These are phyloP conservation scores for Penicillium tannophilum DNA, from an alignment of 495 filamentous ascomycete species.

Conservation along the genomic window DNA sequence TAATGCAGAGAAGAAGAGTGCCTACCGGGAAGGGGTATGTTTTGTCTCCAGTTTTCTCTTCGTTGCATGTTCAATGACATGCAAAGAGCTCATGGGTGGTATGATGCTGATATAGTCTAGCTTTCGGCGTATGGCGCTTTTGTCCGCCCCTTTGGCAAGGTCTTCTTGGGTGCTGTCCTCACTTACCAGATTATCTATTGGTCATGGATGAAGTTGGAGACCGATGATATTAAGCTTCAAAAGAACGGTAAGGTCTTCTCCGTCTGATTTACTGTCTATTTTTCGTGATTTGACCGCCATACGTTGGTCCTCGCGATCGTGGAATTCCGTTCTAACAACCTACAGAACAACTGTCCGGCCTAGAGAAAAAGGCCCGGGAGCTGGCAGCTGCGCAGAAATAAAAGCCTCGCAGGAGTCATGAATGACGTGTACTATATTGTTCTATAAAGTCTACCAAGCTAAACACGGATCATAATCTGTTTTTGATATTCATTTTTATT, in stretches of 20 bases:
- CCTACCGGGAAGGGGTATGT: constrained; percentile 32
- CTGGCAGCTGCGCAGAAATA: constrained; percentile 38
- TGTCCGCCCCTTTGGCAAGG: constrained; percentile 77
- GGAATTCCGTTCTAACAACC: neutral
- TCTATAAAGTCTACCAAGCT: neutral
- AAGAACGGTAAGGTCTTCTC: constrained; percentile 50
- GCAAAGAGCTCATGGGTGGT: neutral
- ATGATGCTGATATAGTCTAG: constrained; percentile 39
- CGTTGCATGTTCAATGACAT: neutral
- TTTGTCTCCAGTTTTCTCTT: neutral
- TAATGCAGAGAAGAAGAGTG: constrained; percentile 22
- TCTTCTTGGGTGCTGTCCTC: constrained; percentile 81
- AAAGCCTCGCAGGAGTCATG: neutral
- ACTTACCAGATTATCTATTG: constrained; percentile 87
- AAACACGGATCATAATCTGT: neutral
- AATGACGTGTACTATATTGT: constrained; percentile 23
- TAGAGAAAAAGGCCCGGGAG: constrained; percentile 48
- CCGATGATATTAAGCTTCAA: constrained; percentile 65
- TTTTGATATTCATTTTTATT: neutral
- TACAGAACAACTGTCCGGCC: constrained; percentile 41
- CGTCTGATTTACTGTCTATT: neutral
- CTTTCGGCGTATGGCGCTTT: constrained; percentile 78
- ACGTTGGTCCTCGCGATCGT: neutral
- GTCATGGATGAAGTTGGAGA: constrained; percentile 86
- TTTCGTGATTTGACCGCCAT: neutral